Evolutionary conservation across 2,329 filamentous ascomycete genomes (phyloP).

Genomic region (Zymoseptoria pseudotritici): DNA sequence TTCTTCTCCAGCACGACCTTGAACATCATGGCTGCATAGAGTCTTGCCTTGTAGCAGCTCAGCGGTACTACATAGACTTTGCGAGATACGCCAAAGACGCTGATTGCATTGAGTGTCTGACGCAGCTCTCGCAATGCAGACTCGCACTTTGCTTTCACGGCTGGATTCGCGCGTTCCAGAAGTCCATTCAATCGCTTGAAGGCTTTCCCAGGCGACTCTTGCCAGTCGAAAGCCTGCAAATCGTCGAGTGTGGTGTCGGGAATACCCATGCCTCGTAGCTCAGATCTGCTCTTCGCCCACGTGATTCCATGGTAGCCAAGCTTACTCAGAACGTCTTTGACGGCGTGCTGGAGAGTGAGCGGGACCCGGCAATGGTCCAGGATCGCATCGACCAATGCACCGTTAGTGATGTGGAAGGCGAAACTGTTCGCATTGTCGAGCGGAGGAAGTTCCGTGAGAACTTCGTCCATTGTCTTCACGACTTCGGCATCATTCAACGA

Average conservation of each 20-base stretch:
- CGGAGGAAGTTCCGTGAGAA: conserved; percentile 71
- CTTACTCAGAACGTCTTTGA: conserved; percentile 79
- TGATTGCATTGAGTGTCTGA: conserved; percentile 68
- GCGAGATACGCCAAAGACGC: conserved; percentile 64
- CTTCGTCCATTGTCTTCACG: conserved; percentile 89
- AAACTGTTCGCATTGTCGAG: conserved; percentile 59
- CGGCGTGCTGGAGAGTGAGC: conserved; percentile 56
- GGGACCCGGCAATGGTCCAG: conserved; percentile 84
- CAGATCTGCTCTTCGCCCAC: conserved; percentile 75
- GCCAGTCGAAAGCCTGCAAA: conserved; percentile 82
- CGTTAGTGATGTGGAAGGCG: conserved; percentile 88
- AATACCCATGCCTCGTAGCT: conserved; percentile 75
- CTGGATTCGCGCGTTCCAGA: conserved; percentile 43
- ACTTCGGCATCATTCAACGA: conserved; percentile 91
- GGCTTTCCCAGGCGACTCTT: conserved; percentile 66
- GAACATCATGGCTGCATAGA: conserved; percentile 80
- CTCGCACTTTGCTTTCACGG: conserved; percentile 13
- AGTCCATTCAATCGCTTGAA: conserved; percentile 55
- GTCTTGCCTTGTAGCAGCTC: conserved; percentile 82
- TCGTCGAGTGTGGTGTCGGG: conserved; percentile 88
- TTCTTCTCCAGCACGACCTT: conserved; percentile 84
- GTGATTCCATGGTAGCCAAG: conserved; percentile 73
- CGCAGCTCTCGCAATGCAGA: conserved; percentile 60
- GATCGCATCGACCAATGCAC: conserved; percentile 76
- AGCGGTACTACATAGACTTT: conserved; percentile 82